These are phyloP conservation scores for Leishmania gerbilli DNA, from an alignment of 208 protist species.

Conservation along the genomic window DNA sequence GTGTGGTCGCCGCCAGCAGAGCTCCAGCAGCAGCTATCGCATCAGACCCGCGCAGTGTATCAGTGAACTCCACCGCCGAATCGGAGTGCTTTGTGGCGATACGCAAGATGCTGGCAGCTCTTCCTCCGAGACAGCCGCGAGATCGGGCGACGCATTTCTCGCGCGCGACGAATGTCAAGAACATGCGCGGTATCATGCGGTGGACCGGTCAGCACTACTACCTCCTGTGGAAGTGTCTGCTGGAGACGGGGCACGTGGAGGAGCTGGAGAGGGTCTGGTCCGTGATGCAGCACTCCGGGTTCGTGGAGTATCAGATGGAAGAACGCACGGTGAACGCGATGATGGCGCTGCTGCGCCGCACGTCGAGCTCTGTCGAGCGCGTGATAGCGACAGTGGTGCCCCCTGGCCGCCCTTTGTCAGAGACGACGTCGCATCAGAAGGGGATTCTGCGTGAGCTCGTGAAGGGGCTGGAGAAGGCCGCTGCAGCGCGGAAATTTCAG, in stretches of 20 bases:
- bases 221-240: constrained; percentile 64
- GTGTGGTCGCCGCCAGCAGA: background rate
- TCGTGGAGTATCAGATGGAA: constrained; percentile 65
- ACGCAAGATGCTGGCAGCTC: constrained; percentile 33
- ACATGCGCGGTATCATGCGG: constrained; percentile 54
- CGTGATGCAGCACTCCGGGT: constrained; percentile 71
- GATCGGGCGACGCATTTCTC: background rate
- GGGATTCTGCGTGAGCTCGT: constrained; percentile 47
- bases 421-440: constrained; percentile 30
- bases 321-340: constrained; percentile 54
- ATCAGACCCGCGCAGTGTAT: background rate
- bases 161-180: constrained; percentile 10
- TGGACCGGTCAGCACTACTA: constrained; percentile 77
- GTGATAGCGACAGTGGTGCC: constrained; percentile 9
- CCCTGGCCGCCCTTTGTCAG: background rate
- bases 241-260: constrained; percentile 45
- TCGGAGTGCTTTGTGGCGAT: constrained; percentile 42
- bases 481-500: constrained; percentile 30
- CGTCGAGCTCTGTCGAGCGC: constrained; percentile 8
- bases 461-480: constrained; percentile 53
- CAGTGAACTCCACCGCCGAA: constrained; percentile 1
- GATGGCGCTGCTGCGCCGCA: constrained; percentile 48
- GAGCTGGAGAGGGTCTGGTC: constrained; percentile 66
- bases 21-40: no score
- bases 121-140: constrained; percentile 19